Base-by-base conservation (phyloP, 1,139 yeast species). In the Taphrina wiesneri region DNA sequence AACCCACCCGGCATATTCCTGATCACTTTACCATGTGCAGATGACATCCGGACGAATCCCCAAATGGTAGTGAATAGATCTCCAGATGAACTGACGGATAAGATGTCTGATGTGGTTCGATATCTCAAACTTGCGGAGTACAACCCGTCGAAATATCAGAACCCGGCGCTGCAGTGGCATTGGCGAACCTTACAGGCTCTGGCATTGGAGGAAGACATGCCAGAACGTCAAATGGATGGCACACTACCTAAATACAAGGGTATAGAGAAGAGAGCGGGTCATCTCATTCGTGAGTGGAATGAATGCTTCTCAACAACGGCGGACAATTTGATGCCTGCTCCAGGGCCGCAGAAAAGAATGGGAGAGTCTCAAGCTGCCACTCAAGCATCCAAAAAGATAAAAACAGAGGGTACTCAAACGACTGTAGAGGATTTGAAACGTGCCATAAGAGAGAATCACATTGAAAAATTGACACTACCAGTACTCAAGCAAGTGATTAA, bases 101-200 rank as follows among this genome's bases (percentile, higher is more conserved):
- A 76, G 3, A 78, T 82, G 46, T 77, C 77, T 64, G 73, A 74
- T 34, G 73, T 85, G 15, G 71, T 84, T 32, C 76, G 76, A 41
- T 77, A 76, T 36, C 77, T 85, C 65, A 77, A 76, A 23, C 75
- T 83, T 73, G 73, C 75, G 17, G 82, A 83, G 0, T 89, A 86
- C 72, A 75, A 77, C n/a, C 91, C 95, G 0, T 74, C 75, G 6
- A 82, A 84, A 4, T 86, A 79, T 71, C 82, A 82, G 13, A 90
- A 88, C 73, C 96, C 96, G 0, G 77, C 82, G 1, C 75, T 91
- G 52, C 85, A 85, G 67, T 86, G 85, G 79, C 88, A 86, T 72
- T 87, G 85, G 74, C 82, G 83, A 68, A 78, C 86, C 0, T 75
- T 90, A 28, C 86, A 86, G 72, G 87, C 88, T 67, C 84, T 85